These are phyloP conservation scores for Beauveria sp. DNA, from an alignment of 2,329 filamentous ascomycete species.

Conservation along the genomic window DNA sequence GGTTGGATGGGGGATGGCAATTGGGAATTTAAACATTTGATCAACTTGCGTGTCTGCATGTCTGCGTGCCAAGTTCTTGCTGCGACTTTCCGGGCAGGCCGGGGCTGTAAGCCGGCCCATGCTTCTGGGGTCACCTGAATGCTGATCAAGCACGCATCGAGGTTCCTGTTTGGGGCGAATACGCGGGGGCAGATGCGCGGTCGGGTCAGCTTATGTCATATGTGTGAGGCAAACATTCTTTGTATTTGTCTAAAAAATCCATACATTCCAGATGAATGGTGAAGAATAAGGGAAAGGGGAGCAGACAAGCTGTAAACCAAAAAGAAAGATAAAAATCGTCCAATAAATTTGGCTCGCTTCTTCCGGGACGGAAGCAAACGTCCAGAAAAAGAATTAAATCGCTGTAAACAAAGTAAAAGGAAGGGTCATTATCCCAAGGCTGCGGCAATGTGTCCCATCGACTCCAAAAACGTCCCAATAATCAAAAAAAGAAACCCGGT, in stretches of 20 bases:
- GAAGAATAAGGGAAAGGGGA: not conserved
- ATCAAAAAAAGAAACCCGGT: not conserved
- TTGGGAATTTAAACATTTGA: not conserved
- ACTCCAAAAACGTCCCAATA: not conserved
- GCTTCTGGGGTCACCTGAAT: not conserved
- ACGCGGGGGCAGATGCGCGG: not conserved
- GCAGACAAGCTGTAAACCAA: not conserved
- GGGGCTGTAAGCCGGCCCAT: not conserved
- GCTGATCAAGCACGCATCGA: not conserved
- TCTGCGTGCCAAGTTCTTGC: not conserved
- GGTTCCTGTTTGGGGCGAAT: not conserved
- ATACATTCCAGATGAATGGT: constrained; percentile 10
- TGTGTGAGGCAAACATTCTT: not conserved
- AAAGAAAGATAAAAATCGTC: not conserved
- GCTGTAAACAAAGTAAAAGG: not conserved
- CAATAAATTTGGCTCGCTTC: not conserved
- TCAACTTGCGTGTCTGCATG: not conserved
- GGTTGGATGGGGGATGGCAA: too few species aligned
- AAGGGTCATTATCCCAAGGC: not conserved
- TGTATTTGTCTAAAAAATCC: not conserved
- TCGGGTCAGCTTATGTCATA: not conserved
- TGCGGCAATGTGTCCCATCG: constrained; percentile 2
- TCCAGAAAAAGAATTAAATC: not conserved
- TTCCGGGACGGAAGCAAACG: not conserved
- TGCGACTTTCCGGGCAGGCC: not conserved